phyloP scores from a whole-genome alignment of 768 basidiomycete genomes.

The Lanmaoa pseudosensibilis region DNA sequence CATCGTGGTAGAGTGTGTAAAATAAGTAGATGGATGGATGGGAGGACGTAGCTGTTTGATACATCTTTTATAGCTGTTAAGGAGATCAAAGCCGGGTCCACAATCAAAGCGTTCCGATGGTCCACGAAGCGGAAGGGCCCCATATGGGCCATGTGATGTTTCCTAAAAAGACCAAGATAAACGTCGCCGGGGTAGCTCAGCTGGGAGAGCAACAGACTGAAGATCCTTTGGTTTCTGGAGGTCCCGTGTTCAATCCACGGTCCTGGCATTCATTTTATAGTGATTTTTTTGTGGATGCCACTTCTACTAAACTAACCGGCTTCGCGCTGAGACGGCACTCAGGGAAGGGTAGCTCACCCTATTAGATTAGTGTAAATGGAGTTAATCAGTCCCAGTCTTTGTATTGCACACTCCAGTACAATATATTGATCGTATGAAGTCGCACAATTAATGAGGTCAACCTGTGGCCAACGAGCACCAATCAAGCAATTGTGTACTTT shows the following conservation, averaged over 20 bases:
- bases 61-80: slow-evolving; percentile 7
- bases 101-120: neutral
- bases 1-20: neutral
- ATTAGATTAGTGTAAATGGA: no score
- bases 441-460: neutral
- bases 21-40: neutral
- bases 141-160: neutral
- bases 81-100: slow-evolving; percentile 3
- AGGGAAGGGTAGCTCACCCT: no score
- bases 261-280: slow-evolving; percentile 52
- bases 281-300: neutral
- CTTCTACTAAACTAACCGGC: neutral
- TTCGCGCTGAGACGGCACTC: no score
- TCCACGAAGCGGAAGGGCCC: neutral
- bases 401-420: neutral
- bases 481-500: slow-evolving; percentile 75
- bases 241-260: slow-evolving; percentile 81
- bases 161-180: neutral
- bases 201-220: slow-evolving; percentile 78
- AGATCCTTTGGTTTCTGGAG: slow-evolving; percentile 54
- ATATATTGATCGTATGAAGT: neutral
- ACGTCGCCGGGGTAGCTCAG: slow-evolving; percentile 63
- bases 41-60: no score
- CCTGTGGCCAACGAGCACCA: slow-evolving; percentile 2
- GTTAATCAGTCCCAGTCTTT: no score